Evolutionary conservation across 352 stramenopile species (phyloP).

Genomic region (Phytophthora idaei): DNA sequence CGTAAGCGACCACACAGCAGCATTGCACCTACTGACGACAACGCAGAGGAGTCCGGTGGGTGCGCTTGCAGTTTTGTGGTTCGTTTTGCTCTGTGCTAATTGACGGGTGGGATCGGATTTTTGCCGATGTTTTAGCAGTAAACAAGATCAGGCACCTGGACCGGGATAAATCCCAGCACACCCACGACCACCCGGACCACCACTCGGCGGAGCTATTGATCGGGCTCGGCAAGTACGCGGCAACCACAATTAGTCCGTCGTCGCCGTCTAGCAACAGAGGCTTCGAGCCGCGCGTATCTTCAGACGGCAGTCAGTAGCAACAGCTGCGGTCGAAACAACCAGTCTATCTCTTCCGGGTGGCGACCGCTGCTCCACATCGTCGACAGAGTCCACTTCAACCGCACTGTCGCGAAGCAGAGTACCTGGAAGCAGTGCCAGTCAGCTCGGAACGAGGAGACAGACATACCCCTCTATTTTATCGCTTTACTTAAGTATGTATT

Average conservation of each 20-base stretch:
- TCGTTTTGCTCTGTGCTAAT: slow-evolving; percentile 13
- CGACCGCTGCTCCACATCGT: neutral
- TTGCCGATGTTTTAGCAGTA: slow-evolving; percentile 18
- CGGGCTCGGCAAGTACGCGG: slow-evolving; percentile 42
- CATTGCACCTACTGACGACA: slow-evolving; percentile 23
- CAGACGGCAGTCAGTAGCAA: slow-evolving; percentile 25
- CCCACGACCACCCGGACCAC: slow-evolving; percentile 37
- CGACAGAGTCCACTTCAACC: neutral
- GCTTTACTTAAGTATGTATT: slow-evolving; percentile 6
- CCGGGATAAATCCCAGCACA: slow-evolving; percentile 10
- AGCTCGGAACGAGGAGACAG: neutral
- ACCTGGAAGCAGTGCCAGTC: neutral
- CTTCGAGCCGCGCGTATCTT: slow-evolving; percentile 13
- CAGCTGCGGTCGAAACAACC: neutral
- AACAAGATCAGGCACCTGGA: slow-evolving; percentile 40
- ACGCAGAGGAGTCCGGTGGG: slow-evolving; percentile 28
- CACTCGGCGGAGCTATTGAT: slow-evolving; percentile 68
- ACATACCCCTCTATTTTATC: slow-evolving; percentile 16
- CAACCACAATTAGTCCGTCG: slow-evolving; percentile 25
- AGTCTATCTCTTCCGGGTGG: neutral
- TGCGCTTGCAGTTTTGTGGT: slow-evolving; percentile 2
- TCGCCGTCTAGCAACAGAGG: slow-evolving; percentile 11
- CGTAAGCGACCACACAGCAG: slow-evolving; percentile 37
- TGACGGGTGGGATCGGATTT: slow-evolving; percentile 4
- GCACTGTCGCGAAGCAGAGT: neutral